Percentiles rank a stretch among this genome's conserved stretches.
These are phyloP conservation scores for Lipomyces chichibuensis DNA, from an alignment of 805 yeast genomes.

Conservation along the genomic window DNA sequence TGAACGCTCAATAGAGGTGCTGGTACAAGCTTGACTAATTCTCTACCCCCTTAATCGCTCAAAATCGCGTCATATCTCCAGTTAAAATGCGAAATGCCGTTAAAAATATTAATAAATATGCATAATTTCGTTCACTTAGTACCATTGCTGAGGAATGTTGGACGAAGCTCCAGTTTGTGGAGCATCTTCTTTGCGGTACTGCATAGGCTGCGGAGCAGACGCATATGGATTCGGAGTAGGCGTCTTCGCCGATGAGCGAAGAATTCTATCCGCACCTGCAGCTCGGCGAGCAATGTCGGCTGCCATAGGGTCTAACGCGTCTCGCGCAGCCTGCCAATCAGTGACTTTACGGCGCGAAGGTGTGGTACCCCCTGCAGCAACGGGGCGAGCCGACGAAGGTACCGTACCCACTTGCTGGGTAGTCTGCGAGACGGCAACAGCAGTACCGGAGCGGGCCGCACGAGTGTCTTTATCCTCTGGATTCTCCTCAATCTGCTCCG, in stretches of 20 bases:
- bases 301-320: conserved; percentile 23
- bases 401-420: conserved; percentile 1
- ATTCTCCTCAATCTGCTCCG: conserved; percentile 9
- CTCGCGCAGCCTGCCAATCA: conserved; percentile 34
- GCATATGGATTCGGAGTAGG: conserved; percentile 9
- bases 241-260: conserved; percentile 5
- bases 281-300: conserved; percentile 30
- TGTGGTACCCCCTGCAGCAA: conserved; percentile 6
- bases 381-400: conserved; percentile 3
- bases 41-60: background rate
- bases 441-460: conserved; percentile 13
- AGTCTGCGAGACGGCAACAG: conserved; percentile 9
- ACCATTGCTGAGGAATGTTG: conserved; percentile 35
- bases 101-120: background rate
- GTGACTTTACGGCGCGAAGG: conserved; percentile 35
- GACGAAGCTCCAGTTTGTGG: conserved; percentile 15
- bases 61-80: background rate
- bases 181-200: conserved; percentile 21
- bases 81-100: background rate
- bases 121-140: conserved; percentile 8
- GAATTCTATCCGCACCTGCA: conserved; percentile 26
- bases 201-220: conserved; percentile 13
- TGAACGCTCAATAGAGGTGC: background rate
- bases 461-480: conserved; percentile 17
- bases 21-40: background rate